Evolutionary conservation across 345 rosid species (phyloP).

Genomic region (Theobroma cacao): DNA sequence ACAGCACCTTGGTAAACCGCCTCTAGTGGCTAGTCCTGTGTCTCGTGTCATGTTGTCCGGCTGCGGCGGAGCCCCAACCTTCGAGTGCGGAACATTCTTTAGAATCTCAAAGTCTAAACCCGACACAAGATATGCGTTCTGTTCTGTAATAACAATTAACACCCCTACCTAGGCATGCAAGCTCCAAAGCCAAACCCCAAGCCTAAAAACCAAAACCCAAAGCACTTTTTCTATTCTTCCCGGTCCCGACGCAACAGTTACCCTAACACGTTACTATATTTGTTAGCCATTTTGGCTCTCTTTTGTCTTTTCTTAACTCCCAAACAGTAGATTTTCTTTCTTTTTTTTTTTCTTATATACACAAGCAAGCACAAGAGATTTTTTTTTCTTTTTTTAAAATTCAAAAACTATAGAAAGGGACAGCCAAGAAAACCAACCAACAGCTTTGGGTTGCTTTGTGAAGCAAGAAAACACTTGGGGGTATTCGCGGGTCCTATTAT

Average conservation of each 20-base stretch:
- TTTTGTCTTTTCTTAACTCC: not conserved
- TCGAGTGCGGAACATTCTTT: no score
- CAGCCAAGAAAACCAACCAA: conserved; percentile 22
- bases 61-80: no score
- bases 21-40: no score
- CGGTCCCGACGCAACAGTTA: conserved; percentile 4
- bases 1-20: no score
- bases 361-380: not conserved
- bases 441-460: conserved; percentile 21
- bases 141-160: not conserved
- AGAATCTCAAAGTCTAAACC: no score
- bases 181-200: no score
- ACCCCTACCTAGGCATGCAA: no score
- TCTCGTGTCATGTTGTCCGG: no score
- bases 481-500: conserved; percentile 7
- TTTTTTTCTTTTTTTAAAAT: not conserved
- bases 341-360: not conserved
- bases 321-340: not conserved
- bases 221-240: conserved; percentile 17
- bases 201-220: not conserved
- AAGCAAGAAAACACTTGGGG: not conserved
- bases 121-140: no score
- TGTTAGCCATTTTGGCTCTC: not conserved
- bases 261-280: conserved; percentile 5
- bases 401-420: conserved; percentile 13